Evolutionary conservation across 495 filamentous ascomycete genomes (phyloP), one percentile per base, ranked within the genome.

Genomic region (Penicillium parvum): DNA sequence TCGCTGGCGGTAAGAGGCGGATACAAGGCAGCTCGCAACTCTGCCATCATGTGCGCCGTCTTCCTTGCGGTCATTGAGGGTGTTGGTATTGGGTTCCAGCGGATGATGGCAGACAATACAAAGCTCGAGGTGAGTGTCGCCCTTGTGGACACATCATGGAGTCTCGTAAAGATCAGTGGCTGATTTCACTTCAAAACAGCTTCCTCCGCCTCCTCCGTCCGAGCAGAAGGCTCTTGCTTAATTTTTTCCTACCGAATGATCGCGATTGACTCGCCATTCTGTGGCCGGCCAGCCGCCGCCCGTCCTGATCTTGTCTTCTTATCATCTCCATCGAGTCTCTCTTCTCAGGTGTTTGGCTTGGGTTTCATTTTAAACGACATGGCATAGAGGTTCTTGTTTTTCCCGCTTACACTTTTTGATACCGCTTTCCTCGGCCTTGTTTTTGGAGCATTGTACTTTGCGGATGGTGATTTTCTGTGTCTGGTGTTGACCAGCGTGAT

Each of bases 51-150:
- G 56, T 96, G 92, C 61, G 92, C 88, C 29, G 86, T 94, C 41
- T 75, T 98, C 58, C 76, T 98, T 12, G 92, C 85, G 7, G 91
- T 98, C 32, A 97, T 98, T 48, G 92, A 98, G 67, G 92, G 92
- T 49, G 92, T 96, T 29, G 91, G 94, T 49, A 97, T 98, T 57
- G 92, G 87, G 10, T 89, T 97, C 74, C 88, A 95, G 66, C 82
- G 90, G 57, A 90, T 96, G 85, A 86, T 96, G 77, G 90, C 94
- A 5, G 86, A 90, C 29, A 84, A 85, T 60, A 96, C 87, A 53
- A 84, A 82, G 73, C 72, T 96, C 56, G 90, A 96, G 67, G 81
- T 86, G 1, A 23, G 32, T 36, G 17, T 40, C 40, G 37, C 29
- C 28, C 35, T 30, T 42, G 30, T 33, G 32, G 16, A 12, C 28